A percentile compares a stretch with the other conserved stretches of the same genome.
phyloP scores from a whole-genome alignment of 2,329 filamentous ascomycete species.

The Catunica adiposa region DNA sequence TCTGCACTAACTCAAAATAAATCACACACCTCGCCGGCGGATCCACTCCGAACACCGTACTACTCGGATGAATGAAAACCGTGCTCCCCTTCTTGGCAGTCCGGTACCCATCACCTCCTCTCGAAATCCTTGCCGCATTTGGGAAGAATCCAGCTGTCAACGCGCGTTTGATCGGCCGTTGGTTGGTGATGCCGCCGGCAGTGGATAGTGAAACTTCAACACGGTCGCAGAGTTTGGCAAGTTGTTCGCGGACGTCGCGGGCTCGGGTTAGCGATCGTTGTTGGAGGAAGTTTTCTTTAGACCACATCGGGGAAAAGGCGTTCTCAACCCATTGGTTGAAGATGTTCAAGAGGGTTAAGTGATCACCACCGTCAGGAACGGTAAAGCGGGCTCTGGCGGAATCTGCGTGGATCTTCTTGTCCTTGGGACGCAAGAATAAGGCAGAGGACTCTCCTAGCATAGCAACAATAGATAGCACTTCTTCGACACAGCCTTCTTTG shows the following conservation, averaged over 20 bases:
- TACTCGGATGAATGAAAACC: slow-evolving; percentile 82
- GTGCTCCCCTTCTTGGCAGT: slow-evolving; percentile 82
- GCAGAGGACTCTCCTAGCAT: slow-evolving; percentile 82
- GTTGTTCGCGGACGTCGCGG: slow-evolving; percentile 80
- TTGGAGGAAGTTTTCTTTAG: slow-evolving; percentile 84
- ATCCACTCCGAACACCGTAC: slow-evolving; percentile 60
- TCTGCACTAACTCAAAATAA: slow-evolving; percentile 70
- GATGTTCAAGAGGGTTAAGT: slow-evolving; percentile 74
- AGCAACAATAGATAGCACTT: slow-evolving; percentile 81
- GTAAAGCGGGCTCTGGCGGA: slow-evolving; percentile 79
- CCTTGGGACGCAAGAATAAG: slow-evolving; percentile 86
- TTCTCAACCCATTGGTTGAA: slow-evolving; percentile 92
- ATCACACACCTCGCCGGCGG: slow-evolving; percentile 68
- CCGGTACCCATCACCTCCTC: slow-evolving; percentile 73
- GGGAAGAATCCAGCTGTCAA: slow-evolving; percentile 88
- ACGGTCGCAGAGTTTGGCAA: slow-evolving; percentile 80
- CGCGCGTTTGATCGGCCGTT: slow-evolving; percentile 64
- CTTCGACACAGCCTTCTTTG: slow-evolving; percentile 81
- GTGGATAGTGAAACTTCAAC: slow-evolving; percentile 66
- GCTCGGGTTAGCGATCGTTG: slow-evolving; percentile 78
- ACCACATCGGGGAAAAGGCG: slow-evolving; percentile 77
- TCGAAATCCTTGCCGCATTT: slow-evolving; percentile 70
- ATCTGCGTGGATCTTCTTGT: slow-evolving; percentile 94
- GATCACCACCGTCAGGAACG: slow-evolving; percentile 77
- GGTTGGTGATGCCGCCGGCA: slow-evolving; percentile 47